Evolutionary conservation across 179 eudicot genomes (phyloP), one percentile per base, ranked within the genome.

Genomic region (Beta lomatogona): DNA sequence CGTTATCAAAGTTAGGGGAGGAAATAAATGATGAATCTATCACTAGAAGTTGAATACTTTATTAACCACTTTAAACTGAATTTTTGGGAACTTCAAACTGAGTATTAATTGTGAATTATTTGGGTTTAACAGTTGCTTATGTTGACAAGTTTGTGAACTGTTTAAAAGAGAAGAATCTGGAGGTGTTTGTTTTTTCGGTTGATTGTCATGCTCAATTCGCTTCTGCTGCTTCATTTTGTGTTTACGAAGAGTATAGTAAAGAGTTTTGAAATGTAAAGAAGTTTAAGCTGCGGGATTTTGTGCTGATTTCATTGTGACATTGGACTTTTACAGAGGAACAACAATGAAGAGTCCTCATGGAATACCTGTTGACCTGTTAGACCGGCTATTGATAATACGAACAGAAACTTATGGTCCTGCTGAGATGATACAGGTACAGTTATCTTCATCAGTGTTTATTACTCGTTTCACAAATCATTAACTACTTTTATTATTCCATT

Each of bases 341-440:
- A 94, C 96, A 59, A 95, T 94, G 97, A 86, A 83, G 63, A 90
- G 97, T 79, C 98, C 99, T 86, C 98, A 95, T 86, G 98, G 98
- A 59, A 94, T 95, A 82, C 98, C 99, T 45, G 91, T 94, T 76
- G 99, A 95, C 88, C 85, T 95, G 82, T 83, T 94, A 66, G 99
- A 95, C 76, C 92, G 97, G 18, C 84, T 95, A 77, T 86, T 89
- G 76, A 95, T 92, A 25, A 91, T 25, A 25, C 28, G 92, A 75
- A 92, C 97, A 41, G 95, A 90, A 78, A 92, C 91, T 64, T 95
- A 95, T 79, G 97, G 98, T 78, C 99, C 95, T 4, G 95, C 97
- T 55, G 99, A 95, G 87, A 95, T 94, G 99, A 94, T 95, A 70
- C 97, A 95, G 99, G 99, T 95, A n/a, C 68, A 71, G 67, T 54